These are phyloP conservation scores for Adansonia madagascariensis DNA, from an alignment of 441 rosid species.

Conservation along the genomic window DNA sequence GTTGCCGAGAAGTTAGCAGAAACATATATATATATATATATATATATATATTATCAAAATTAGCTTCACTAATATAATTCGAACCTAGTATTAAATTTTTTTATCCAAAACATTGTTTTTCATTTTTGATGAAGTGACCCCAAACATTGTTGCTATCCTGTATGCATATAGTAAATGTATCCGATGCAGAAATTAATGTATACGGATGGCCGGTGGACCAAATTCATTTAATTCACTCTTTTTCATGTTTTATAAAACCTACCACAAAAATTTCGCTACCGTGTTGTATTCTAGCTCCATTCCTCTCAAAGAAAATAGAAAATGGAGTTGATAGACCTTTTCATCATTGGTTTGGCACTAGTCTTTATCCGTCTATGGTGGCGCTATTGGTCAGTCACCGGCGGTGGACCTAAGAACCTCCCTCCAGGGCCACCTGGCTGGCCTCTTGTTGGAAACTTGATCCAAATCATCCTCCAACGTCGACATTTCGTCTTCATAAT, in stretches of 20 bases:
- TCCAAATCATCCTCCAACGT: conserved; percentile 69
- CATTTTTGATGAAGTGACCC: neutral
- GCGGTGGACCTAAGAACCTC: conserved; percentile 40
- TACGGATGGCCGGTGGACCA: conserved; percentile 31
- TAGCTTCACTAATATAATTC: no score
- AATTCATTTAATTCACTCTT: conserved; percentile 26
- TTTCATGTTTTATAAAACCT: conserved; percentile 22
- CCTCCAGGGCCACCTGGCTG: conserved; percentile 86
- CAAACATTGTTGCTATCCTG: neutral
- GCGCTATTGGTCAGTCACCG: conserved; percentile 43
- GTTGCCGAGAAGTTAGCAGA: neutral
- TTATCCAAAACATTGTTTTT: neutral
- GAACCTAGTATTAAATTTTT: neutral
- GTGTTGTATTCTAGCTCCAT: neutral
- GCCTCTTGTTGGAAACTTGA: conserved; percentile 79
- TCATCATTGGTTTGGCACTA: conserved; percentile 43
- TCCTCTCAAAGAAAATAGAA: neutral
- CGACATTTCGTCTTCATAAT: conserved; percentile 69
- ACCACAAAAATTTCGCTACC: neutral
- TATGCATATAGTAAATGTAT: neutral
- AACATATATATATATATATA: neutral
- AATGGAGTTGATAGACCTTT: conserved; percentile 62
- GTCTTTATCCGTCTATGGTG: conserved; percentile 60
- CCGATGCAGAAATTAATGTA: neutral
- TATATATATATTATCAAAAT: neutral